phyloP scores from a whole-genome alignment of 768 basidiomycete species.

The button mushroom (Agaricus bisporus) region DNA sequence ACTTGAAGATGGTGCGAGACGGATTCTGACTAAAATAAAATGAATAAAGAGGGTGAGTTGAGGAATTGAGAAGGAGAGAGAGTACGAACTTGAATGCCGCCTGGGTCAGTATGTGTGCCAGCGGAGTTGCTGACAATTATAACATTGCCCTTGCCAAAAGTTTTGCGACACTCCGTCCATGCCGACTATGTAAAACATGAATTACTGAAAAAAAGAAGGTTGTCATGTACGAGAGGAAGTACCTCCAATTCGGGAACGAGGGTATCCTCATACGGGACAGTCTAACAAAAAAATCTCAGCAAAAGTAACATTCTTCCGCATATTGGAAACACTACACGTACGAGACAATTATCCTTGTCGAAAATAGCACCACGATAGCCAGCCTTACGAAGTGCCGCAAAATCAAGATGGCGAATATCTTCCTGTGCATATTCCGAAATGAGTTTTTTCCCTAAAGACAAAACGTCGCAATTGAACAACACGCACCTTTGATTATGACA shows the following conservation, averaged over 20 bases:
- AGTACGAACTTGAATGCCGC: conserved; percentile 68
- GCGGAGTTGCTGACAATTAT: conserved; percentile 95
- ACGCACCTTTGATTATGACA: conserved; percentile 59
- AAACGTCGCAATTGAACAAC: neutral
- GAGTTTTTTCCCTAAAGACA: neutral
- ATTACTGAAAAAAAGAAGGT: neutral
- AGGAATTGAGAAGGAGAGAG: conserved; percentile 4
- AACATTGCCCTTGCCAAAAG: conserved; percentile 75
- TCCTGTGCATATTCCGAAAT: conserved; percentile 31
- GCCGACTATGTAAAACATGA: conserved; percentile 43
- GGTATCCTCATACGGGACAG: conserved; percentile 68
- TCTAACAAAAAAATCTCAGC: conserved; percentile 39
- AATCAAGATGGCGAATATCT: conserved; percentile 87
- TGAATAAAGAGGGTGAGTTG: neutral
- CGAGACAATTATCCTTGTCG: conserved; percentile 98
- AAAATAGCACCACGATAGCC: conserved; percentile 91
- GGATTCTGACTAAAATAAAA: conserved; percentile 64
- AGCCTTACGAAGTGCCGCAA: conserved; percentile 57
- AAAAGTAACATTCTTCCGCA: neutral
- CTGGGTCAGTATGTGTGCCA: conserved; percentile 71
- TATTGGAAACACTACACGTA: conserved; percentile 27
- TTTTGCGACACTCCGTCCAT: conserved; percentile 66
- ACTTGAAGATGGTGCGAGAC: conserved; percentile 71
- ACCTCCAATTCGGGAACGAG: conserved; percentile 77
- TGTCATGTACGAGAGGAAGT: conserved; percentile 17